Conservation (phyloP, 2,329 filamentous ascomycete species). For the Aureobasidium zeae region DNA sequence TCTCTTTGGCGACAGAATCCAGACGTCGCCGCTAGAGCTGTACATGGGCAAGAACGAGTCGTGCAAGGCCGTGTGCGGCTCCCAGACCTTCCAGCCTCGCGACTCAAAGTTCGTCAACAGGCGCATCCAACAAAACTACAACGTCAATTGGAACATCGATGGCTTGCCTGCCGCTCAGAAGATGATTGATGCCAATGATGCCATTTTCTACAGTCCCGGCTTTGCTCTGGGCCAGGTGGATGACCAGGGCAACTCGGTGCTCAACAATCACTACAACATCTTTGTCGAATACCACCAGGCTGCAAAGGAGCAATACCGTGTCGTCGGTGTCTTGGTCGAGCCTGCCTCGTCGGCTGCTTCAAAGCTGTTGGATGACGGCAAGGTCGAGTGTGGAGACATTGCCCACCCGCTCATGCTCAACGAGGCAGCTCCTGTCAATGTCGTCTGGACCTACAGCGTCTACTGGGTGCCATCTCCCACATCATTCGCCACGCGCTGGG, state of each 20-base stretch:
- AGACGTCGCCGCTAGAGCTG: slow-evolving; percentile 88
- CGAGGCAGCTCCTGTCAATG: slow-evolving; percentile 51
- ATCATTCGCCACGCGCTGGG: slow-evolving; percentile 94
- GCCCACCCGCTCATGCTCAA: slow-evolving; percentile 54
- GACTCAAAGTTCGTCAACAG: slow-evolving; percentile 72
- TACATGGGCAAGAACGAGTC: slow-evolving; percentile 79
- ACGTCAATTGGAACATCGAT: slow-evolving; percentile 92
- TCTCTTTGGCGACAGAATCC: slow-evolving; percentile 91
- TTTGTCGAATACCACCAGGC: slow-evolving; percentile 85
- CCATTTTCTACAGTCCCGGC: slow-evolving; percentile 82
- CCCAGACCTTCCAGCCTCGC: slow-evolving; percentile 54
- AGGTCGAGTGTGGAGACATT: slow-evolving; percentile 54
- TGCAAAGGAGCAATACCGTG: slow-evolving; percentile 61
- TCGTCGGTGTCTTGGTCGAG: slow-evolving; percentile 85
- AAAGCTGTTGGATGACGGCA: slow-evolving; percentile 41
- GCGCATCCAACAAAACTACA: slow-evolving; percentile 76
- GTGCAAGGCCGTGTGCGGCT: slow-evolving; percentile 70
- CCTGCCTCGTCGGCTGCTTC: slow-evolving; percentile 61
- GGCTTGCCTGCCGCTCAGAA: slow-evolving; percentile 84
- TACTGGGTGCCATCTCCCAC: slow-evolving; percentile 78
- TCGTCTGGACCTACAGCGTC: slow-evolving; percentile 87
- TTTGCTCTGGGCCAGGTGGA: slow-evolving; percentile 63
- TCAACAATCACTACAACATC: slow-evolving; percentile 97
- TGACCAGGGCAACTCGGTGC: slow-evolving; percentile 46
- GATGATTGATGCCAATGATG: slow-evolving; percentile 65